A percentile compares a stretch with the other conserved stretches of the same genome.
Evolutionary conservation across 2,329 filamentous ascomycete genomes (phyloP).

Genomic region (Lasiodiplodia theobromae): DNA sequence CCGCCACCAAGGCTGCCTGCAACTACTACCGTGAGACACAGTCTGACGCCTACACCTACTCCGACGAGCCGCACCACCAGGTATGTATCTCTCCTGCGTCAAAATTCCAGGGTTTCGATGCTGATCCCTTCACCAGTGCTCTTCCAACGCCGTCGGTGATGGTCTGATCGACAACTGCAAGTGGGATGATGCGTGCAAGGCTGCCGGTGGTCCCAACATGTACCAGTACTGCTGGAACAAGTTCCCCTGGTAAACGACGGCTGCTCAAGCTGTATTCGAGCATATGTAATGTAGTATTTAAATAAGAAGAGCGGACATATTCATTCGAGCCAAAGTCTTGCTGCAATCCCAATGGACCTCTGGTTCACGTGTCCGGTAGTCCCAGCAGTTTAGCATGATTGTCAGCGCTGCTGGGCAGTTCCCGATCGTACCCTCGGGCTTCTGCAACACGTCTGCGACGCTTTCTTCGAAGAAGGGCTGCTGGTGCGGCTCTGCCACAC

Average conservation of each 20-base stretch:
- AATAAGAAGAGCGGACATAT: too few relatives aligned
- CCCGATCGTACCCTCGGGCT: too few relatives aligned
- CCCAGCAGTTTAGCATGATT: too few relatives aligned
- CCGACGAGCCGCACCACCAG: not conserved
- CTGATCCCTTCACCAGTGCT: not conserved
- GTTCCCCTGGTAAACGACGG: not conserved
- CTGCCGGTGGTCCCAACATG: constrained; percentile 14
- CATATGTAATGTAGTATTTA: not conserved
- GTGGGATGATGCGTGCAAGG: constrained; percentile 16
- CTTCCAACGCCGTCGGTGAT: not conserved
- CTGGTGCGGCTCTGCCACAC: too few relatives aligned
- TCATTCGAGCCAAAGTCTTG: too few relatives aligned
- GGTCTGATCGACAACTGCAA: constrained; percentile 10
- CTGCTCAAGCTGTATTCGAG: too few relatives aligned
- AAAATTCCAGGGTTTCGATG: not conserved
- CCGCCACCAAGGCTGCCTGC: constrained; percentile 9
- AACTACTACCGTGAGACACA: constrained; percentile 7
- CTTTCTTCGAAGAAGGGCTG: too few relatives aligned
- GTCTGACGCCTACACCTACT: not conserved
- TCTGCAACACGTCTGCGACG: too few relatives aligned
- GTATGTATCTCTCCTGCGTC: not conserved
- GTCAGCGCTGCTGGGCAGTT: too few relatives aligned
- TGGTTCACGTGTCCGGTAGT: too few relatives aligned
- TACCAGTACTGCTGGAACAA: constrained; percentile 18
- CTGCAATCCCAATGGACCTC: too few relatives aligned